A percentile compares a stretch with the other conserved stretches of the same genome.
These are phyloP conservation scores for Achaetomium macrosporum DNA, from an alignment of 2,329 filamentous ascomycete species.

Conservation along the genomic window DNA sequence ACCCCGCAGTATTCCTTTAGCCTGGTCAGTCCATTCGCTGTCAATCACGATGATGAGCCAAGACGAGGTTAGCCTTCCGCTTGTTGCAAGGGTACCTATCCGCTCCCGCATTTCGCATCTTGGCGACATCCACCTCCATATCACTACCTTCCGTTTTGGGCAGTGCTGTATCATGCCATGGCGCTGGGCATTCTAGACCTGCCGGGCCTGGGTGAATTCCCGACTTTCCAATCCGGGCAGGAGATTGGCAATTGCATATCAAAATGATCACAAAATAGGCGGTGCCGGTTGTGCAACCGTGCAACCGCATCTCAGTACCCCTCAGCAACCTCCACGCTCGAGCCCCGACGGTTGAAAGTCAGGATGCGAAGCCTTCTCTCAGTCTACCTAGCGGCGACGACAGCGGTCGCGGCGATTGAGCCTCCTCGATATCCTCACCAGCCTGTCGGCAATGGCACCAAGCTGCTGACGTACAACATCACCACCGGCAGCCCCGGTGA, in stretches of 20 bases:
- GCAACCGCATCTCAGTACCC: background rate
- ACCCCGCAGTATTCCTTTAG: too few relatives aligned
- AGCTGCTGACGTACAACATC: conserved; percentile 55
- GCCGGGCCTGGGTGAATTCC: conserved; percentile 12
- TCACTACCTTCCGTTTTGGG: conserved; percentile 15
- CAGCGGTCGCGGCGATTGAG: conserved; percentile 35
- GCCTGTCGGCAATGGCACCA: conserved; percentile 50
- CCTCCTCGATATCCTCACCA: conserved; percentile 49
- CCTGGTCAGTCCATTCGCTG: too few relatives aligned
- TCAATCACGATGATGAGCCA: too few relatives aligned
- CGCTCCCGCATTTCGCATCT: conserved; percentile 1
- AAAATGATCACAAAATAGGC: background rate
- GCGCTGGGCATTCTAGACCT: conserved; percentile 7
- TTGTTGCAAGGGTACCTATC: too few relatives aligned
- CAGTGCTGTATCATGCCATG: conserved; percentile 1
- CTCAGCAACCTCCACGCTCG: background rate
- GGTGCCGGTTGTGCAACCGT: background rate
- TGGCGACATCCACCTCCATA: conserved; percentile 9
- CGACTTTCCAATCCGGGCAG: conserved; percentile 16
- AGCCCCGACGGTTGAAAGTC: background rate
- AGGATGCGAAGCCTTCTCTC: conserved; percentile 18
- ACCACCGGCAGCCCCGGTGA: conserved; percentile 39
- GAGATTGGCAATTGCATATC: background rate
- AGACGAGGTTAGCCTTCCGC: too few relatives aligned
- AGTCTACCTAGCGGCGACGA: conserved; percentile 13